phyloP scores from a whole-genome alignment of 73 alveolate genomes.

The Durusdinium trenchii region DNA sequence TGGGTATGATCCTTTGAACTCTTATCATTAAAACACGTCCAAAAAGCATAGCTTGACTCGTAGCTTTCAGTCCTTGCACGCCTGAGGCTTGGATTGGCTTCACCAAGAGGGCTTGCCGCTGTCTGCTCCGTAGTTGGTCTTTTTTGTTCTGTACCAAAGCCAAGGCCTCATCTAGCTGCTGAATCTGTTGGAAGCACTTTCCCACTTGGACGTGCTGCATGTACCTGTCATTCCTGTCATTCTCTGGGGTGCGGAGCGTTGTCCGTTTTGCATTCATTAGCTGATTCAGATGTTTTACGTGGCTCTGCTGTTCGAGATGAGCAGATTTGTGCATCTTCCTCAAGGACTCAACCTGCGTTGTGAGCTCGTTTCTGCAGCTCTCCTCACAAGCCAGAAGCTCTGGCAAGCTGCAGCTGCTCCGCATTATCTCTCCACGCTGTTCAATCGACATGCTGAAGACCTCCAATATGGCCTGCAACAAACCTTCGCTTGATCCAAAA shows the following conservation, averaged over 20 bases:
- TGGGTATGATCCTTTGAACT: too few species aligned
- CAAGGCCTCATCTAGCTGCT: conserved; percentile 49
- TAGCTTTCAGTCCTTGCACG: not conserved
- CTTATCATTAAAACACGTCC: too few species aligned
- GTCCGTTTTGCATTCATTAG: not conserved
- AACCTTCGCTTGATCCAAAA: not conserved
- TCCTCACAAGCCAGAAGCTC: conserved; percentile 43
- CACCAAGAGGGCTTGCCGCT: conserved; percentile 41
- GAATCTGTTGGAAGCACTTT: conserved; percentile 52
- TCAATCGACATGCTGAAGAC: not conserved
- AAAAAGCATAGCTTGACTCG: too few species aligned
- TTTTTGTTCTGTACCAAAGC: conserved; percentile 26
- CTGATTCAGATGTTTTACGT: conserved; percentile 54
- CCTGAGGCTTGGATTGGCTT: conserved; percentile 92
- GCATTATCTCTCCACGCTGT: not conserved
- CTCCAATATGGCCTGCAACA: not conserved
- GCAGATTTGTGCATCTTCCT: conserved; percentile 33
- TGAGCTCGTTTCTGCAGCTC: conserved; percentile 21
- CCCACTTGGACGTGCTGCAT: conserved; percentile 70
- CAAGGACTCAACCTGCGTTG: conserved; percentile 51
- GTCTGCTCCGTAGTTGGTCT: not conserved
- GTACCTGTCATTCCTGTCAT: conserved; percentile 2
- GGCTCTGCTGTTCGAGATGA: conserved; percentile 42
- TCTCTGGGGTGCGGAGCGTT: not conserved
- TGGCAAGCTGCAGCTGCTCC: conserved; percentile 27